Base-by-base conservation (phyloP, 257 asterid genomes). In the Scutellaria minor region DNA sequence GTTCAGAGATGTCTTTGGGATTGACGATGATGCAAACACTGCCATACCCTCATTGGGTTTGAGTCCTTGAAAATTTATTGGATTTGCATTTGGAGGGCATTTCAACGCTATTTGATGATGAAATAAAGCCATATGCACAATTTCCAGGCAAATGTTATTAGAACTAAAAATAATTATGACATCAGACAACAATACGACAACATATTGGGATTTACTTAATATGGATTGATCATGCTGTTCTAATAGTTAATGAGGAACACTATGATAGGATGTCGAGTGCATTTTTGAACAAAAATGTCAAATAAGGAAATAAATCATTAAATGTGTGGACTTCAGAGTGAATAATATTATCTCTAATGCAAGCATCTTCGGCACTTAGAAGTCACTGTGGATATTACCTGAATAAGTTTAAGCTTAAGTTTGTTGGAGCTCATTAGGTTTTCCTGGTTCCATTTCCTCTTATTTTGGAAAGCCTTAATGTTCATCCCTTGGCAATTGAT, bases 401-500 rank as follows among this genome's bases (percentile, higher is more conserved):
- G 37, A 31, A 31, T 4, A 31, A 31, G 37, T 31, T 64, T 31
- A 52, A 15, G 18, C 14, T 53, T 6, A 4, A 15, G 15, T 68
- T 6, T 0, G 6, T 52, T 14, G 42, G 11, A 53, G 22, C 64
- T 39, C 12, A 37, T 31, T 9, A 14, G 72, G 37, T 31, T 54
- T 20, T 53, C 20, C 56, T 66, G 64, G 56, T 4, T 51, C 52
- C 12, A 35, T 51, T 76, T 31, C 47, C 63, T 58, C 42, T 41
- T 47, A 37, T 58, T 56, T 13, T 4, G 20, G 15, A 39, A 67
- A 41, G 9, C 70, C 60, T 59, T 27, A 60, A 18, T 40, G 67
- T 72, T 4, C 15, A 1, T 22, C 3, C 6, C 37, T 31, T 31
- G 5, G 37, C 37, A 22, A 6, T 41, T 48, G 59, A 7, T 51